These are phyloP conservation scores for Mercurialis annua DNA, from an alignment of 345 rosid genomes.

Conservation along the genomic window DNA sequence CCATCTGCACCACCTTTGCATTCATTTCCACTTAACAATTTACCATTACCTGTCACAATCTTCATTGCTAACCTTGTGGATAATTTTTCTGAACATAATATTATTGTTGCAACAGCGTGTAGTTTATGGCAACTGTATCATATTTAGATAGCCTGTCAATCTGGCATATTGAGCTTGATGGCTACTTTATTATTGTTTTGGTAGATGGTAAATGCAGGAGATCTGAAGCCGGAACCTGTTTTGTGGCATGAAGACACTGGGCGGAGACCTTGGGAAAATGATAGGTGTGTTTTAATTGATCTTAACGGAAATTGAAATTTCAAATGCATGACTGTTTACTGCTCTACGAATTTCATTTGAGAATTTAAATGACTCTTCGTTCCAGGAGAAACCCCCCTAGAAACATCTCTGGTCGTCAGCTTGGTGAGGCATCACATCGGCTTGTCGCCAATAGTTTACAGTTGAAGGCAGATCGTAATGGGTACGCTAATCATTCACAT, in stretches of 20 bases:
- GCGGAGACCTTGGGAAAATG: conserved; percentile 50
- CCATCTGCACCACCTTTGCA: too few relatives aligned
- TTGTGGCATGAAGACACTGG: conserved; percentile 86
- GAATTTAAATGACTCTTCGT: conserved; percentile 5
- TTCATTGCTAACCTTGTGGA: too few relatives aligned
- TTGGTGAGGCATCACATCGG: conserved; percentile 70
- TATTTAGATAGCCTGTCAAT: neutral
- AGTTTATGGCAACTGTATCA: neutral
- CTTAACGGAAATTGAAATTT: neutral
- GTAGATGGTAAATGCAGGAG: conserved; percentile 56
- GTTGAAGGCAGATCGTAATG: conserved; percentile 28
- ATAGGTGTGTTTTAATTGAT: conserved; percentile 26
- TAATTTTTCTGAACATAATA: too few relatives aligned
- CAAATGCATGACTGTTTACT: neutral
- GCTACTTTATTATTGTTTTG: neutral
- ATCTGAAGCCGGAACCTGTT: conserved; percentile 54
- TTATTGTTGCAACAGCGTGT: too few relatives aligned
- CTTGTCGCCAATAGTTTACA: conserved; percentile 65
- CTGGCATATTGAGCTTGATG: conserved; percentile 9
- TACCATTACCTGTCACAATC: too few relatives aligned
- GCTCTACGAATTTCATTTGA: neutral
- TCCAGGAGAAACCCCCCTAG: conserved; percentile 66
- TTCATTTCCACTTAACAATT: too few relatives aligned
- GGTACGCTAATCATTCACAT: conserved; percentile 29
- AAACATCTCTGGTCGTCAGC: conserved; percentile 53